Conservation (phyloP, 1,284 basidiomycete species). For the Marasmius tenuissimus region DNA sequence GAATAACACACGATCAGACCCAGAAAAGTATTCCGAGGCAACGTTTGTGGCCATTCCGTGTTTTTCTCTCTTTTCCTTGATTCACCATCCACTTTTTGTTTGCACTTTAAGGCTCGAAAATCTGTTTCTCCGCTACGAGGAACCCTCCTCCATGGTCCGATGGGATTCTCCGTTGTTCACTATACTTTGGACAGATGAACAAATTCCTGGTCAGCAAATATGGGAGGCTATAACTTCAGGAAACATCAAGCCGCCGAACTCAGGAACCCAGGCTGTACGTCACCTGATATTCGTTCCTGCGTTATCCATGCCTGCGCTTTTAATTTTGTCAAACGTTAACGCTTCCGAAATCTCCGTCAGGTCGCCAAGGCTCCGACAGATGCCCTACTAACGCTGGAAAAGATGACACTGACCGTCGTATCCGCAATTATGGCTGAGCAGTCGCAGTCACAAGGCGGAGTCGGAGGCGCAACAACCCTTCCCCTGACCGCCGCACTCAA, state of each 20-base stretch:
- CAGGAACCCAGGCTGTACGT: slow-evolving; percentile 79
- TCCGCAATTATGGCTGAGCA: slow-evolving; percentile 67
- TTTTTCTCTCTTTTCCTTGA: neutral
- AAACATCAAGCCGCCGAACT: slow-evolving; percentile 83
- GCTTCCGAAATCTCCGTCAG: slow-evolving; percentile 37
- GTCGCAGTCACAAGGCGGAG: slow-evolving; percentile 36
- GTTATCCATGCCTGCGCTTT: neutral
- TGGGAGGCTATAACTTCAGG: slow-evolving; percentile 84
- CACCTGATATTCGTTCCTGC: neutral
- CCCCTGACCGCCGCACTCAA: slow-evolving; percentile 41
- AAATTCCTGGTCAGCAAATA: slow-evolving; percentile 71
- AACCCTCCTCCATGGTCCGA: slow-evolving; percentile 94
- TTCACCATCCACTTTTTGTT: slow-evolving; percentile 2
- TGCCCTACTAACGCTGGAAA: slow-evolving; percentile 78
- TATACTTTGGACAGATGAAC: slow-evolving; percentile 72
- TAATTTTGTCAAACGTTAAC: neutral
- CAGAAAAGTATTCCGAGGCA: slow-evolving; percentile 59
- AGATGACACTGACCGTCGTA: slow-evolving; percentile 66
- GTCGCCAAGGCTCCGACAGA: slow-evolving; percentile 77
- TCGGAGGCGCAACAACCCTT: slow-evolving; percentile 57
- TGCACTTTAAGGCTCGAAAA: slow-evolving; percentile 77
- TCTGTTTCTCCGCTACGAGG: slow-evolving; percentile 88
- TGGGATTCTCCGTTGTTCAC: slow-evolving; percentile 97
- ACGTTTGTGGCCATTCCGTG: slow-evolving; percentile 54
- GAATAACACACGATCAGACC: slow-evolving; percentile 60